Base-by-base conservation (phyloP, 192 early-diverging fungal genomes). In the Lobosporangium transversale region DNA sequence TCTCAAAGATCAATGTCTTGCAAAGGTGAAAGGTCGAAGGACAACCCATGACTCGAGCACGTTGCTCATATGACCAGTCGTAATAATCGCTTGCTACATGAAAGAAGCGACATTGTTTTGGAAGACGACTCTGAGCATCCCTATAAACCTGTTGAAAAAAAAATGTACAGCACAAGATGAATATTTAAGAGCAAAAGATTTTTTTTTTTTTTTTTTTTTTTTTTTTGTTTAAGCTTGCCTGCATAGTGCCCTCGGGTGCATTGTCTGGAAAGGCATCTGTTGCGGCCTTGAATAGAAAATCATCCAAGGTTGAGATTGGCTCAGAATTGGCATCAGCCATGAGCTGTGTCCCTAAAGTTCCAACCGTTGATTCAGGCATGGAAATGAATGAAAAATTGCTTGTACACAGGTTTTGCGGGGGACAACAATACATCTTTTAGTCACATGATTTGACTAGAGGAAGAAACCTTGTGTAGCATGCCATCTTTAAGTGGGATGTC, bases 1-100 rank as follows among this genome's bases (percentile, higher is more conserved):
- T 98, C 73, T 96, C 94, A 58, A 98, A 85, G 8, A 97, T 79
- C 0, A 98, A 80, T 5, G 90, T 88, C 66, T 98, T 98, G 85
- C 96, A 98, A 48, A 98, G 81, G 53, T 97, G 94, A 26, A 80
- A 83, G 7, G 83, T 79, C 12, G 90, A 90, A 5, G 94, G 94
- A 6, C 89, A 93, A 1, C 50, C 36, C 80, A 70, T 49, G 23
- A 87, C 84, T 53, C 84, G 88, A 61, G 91, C 92, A 33, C 94
- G 87, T 26, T 87, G 79, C 58, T 91, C 81, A 6, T 91, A 70
- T 21, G 87, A 78, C 95, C 95, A 96, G 3, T 80, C 66, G 80
- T 96, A 96, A 58, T 94, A 96, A 75, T 88, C 83, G 17, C 81
- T 60, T 33, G 89, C 87, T 8, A 96, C 94, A 42, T 89, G 83